phyloP scores from a whole-genome alignment of 768 basidiomycete genomes.

The Trametes villosa region DNA sequence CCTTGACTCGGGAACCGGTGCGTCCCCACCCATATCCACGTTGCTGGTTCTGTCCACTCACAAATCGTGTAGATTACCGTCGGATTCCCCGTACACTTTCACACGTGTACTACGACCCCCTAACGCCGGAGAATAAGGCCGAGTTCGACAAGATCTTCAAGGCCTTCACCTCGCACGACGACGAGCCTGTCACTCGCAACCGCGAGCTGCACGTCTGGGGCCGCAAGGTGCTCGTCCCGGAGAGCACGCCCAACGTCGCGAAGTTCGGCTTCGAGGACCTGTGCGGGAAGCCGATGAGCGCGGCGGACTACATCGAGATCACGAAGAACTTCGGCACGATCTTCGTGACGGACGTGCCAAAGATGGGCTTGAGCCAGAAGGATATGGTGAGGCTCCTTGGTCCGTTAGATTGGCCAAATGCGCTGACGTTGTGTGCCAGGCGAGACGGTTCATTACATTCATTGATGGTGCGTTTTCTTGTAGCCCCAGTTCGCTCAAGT shows the following conservation, averaged over 20 bases:
- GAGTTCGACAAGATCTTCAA: constrained; percentile 88
- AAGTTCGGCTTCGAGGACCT: constrained; percentile 86
- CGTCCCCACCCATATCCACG: too few relatives aligned
- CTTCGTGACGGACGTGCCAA: constrained; percentile 85
- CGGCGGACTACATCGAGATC: constrained; percentile 95
- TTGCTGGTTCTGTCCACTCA: too few relatives aligned
- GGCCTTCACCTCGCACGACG: constrained; percentile 61
- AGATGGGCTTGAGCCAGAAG: constrained; percentile 85
- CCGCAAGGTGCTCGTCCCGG: constrained; percentile 75
- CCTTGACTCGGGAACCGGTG: constrained; percentile 94
- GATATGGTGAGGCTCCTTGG: constrained; percentile 72
- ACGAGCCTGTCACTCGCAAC: constrained; percentile 60
- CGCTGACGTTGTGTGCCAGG: constrained; percentile 46
- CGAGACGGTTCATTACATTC: constrained; percentile 95
- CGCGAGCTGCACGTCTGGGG: constrained; percentile 89
- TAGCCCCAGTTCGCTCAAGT: not conserved
- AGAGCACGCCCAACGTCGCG: constrained; percentile 80
- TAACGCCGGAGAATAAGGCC: constrained; percentile 61
- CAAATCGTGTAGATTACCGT: constrained; percentile 76
- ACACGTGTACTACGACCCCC: constrained; percentile 89
- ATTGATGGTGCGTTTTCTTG: constrained; percentile 69
- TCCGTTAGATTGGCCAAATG: too few relatives aligned
- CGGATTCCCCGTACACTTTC: constrained; percentile 92
- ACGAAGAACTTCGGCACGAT: constrained; percentile 87
- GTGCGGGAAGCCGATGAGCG: constrained; percentile 88